These are phyloP conservation scores for Lachancea fermentati DNA, from an alignment of 805 yeast species.

Conservation along the genomic window DNA sequence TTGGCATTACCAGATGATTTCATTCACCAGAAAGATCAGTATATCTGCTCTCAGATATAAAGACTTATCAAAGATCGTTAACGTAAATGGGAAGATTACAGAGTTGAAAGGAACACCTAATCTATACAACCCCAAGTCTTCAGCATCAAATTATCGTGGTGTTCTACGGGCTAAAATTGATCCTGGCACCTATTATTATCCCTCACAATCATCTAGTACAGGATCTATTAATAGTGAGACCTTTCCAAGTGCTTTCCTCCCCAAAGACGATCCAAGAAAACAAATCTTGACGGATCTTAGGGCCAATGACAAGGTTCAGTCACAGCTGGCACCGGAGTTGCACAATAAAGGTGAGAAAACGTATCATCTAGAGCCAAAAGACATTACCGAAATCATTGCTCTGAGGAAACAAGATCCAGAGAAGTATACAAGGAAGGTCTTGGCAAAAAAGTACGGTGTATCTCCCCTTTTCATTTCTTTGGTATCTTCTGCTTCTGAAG, in stretches of 20 bases:
- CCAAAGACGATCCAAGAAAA: constrained; percentile 54
- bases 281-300: constrained; percentile 30
- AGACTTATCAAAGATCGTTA: constrained; percentile 15
- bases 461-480: constrained; percentile 49
- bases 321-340: constrained; percentile 35
- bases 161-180: constrained; percentile 37
- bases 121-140: constrained; percentile 52
- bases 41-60: constrained; percentile 5
- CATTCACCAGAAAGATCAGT: constrained; percentile 17
- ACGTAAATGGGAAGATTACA: constrained; percentile 13
- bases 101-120: constrained; percentile 23
- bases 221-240: constrained; percentile 39
- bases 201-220: constrained; percentile 60
- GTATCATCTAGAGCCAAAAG: constrained; percentile 52
- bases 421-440: constrained; percentile 54
- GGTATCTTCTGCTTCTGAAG: constrained; percentile 41
- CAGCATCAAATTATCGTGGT: constrained; percentile 61
- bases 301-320: constrained; percentile 34
- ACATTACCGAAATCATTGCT: constrained; percentile 49
- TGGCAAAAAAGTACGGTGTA: constrained; percentile 56
- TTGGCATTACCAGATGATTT: constrained; percentile 3
- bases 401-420: constrained; percentile 55
- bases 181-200: constrained; percentile 54
- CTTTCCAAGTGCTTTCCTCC: constrained; percentile 68
- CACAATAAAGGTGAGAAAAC: constrained; percentile 35